Percentiles rank a stretch among this genome's conserved stretches.
Evolutionary conservation across 139 green algal genomes (phyloP).

Genomic region (Micromonas pusilla): DNA sequence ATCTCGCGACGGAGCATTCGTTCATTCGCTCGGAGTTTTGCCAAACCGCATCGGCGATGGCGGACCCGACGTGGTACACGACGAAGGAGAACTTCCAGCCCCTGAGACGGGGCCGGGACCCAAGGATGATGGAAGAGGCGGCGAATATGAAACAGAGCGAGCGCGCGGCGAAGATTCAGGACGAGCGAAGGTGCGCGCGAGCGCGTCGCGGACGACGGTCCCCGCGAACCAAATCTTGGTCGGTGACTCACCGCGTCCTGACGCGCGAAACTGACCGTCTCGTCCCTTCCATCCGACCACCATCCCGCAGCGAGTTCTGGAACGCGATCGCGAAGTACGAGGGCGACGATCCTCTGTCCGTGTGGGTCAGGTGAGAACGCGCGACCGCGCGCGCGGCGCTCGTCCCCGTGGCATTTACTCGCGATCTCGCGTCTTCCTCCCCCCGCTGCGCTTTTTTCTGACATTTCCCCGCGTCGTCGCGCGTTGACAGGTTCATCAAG

Average conservation of each 20-base stretch:
- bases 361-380: constrained; percentile 61
- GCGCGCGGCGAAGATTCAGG: background rate
- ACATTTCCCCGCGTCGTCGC: constrained; percentile 3
- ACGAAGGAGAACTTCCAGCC: constrained; percentile 83
- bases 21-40: too few relatives aligned
- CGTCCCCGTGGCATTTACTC: too few relatives aligned
- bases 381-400: background rate
- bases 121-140: constrained; percentile 28
- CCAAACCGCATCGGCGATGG: too few relatives aligned
- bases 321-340: constrained; percentile 56
- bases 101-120: constrained; percentile 53
- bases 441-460: background rate
- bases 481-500: constrained; percentile 70
- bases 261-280: background rate
- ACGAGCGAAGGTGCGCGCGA: constrained; percentile 9
- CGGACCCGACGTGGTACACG: constrained; percentile 55
- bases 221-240: too few relatives aligned
- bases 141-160: background rate
- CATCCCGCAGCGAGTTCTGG: constrained; percentile 44
- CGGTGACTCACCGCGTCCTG: too few relatives aligned
- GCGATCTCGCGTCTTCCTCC: background rate
- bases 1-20: too few relatives aligned
- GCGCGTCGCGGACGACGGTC: too few relatives aligned
- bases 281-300: background rate
- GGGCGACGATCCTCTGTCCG: constrained; percentile 65